Percentiles rank a stretch among this genome's conserved stretches.
Evolutionary conservation across 257 asterid species (phyloP).

Genomic region (Solanum ossicruentum): DNA sequence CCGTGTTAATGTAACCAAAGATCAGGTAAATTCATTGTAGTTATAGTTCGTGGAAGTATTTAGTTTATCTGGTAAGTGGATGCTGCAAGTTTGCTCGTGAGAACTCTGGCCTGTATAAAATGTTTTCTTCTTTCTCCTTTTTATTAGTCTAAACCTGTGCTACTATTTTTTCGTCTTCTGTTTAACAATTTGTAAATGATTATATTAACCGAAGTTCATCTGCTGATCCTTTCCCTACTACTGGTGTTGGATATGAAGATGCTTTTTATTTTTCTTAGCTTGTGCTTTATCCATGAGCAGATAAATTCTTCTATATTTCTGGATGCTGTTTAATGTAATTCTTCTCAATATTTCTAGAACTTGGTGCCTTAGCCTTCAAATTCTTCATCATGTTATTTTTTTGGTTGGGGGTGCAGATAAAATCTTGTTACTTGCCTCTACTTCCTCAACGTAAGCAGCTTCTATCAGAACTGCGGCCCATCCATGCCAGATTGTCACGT

Average conservation of each 20-base stretch:
- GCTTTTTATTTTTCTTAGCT: not conserved
- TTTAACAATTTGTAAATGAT: not conserved
- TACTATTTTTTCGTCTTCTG: not conserved
- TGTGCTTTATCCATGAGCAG: not conserved
- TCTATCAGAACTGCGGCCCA: slow-evolving; percentile 50
- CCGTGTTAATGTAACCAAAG: slow-evolving; percentile 38
- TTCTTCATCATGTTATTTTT: not conserved
- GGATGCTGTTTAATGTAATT: not conserved
- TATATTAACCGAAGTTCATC: not conserved
- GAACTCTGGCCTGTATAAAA: not conserved
- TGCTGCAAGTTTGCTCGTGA: not conserved
- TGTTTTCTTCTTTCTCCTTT: not conserved
- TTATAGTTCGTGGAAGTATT: not conserved
- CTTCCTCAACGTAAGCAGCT: slow-evolving; percentile 67
- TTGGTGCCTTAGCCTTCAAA: not conserved
- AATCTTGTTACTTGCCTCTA: slow-evolving; percentile 46
- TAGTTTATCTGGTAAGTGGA: not conserved
- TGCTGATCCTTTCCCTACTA: not conserved
- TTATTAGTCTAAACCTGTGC: not conserved
- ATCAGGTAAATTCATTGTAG: slow-evolving; percentile 46
- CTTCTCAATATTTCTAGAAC: not conserved
- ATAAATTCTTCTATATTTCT: not conserved
- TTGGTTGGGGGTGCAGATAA: slow-evolving; percentile 37
- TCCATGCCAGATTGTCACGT: slow-evolving; percentile 42
- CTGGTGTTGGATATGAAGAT: not conserved